Percentiles rank a stretch among this genome's conserved stretches.
phyloP scores from a whole-genome alignment of 2,329 filamentous ascomycete species.

The Ceratocystis lukuohia region DNA sequence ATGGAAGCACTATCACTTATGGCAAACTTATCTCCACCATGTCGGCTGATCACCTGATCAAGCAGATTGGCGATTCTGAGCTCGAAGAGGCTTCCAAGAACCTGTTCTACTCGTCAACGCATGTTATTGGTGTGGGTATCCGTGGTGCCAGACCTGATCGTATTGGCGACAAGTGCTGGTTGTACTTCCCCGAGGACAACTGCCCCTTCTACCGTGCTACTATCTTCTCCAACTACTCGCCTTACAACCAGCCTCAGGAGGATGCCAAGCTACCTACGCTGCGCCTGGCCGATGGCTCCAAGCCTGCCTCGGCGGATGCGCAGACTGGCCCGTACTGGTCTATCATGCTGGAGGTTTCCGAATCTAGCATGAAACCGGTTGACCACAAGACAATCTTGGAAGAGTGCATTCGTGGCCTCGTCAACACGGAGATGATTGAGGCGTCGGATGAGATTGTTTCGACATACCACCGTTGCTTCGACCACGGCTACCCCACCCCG shows the following conservation, averaged over 20 bases:
- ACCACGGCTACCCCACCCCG: slow-evolving; percentile 96
- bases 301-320: slow-evolving; percentile 56
- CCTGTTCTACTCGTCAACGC: slow-evolving; percentile 92
- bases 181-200: slow-evolving; percentile 98
- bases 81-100: slow-evolving; percentile 57
- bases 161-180: slow-evolving; percentile 99
- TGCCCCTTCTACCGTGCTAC: slow-evolving; percentile 99
- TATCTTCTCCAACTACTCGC: slow-evolving; percentile 99
- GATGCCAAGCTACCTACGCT: slow-evolving; percentile 75
- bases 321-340: slow-evolving; percentile 97
- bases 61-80: slow-evolving; percentile 78
- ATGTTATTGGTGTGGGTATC: slow-evolving; percentile 92
- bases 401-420: slow-evolving; percentile 87
- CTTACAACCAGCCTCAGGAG: slow-evolving; percentile 83
- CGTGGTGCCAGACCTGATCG: slow-evolving; percentile 83
- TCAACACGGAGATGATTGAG: slow-evolving; percentile 96
- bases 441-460: slow-evolving; percentile 89
- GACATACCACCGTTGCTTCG: slow-evolving; percentile 94
- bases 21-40: slow-evolving; percentile 91
- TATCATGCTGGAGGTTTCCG: slow-evolving; percentile 97
- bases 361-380: slow-evolving; percentile 90
- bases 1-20: slow-evolving; percentile 83
- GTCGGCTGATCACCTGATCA: slow-evolving; percentile 78
- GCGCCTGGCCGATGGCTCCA: slow-evolving; percentile 73
- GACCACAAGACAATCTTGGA: slow-evolving; percentile 70